These are phyloP conservation scores for Cyclotella cryptica DNA, from an alignment of 108 stramenopile genomes.

Conservation along the genomic window DNA sequence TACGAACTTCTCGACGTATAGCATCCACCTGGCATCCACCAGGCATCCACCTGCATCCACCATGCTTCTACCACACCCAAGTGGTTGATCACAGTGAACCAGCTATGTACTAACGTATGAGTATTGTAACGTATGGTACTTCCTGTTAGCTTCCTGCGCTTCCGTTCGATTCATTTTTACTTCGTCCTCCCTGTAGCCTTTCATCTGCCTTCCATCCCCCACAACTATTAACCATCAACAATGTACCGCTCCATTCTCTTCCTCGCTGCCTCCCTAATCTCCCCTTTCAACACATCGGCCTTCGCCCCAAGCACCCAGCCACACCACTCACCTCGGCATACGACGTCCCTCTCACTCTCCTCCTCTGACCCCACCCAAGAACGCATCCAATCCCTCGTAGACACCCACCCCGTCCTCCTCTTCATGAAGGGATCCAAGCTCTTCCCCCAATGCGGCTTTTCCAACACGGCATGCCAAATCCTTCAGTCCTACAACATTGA, in stretches of 20 bases:
- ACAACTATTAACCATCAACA: not conserved
- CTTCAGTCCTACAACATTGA: constrained; percentile 81
- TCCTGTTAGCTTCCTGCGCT: too few species aligned
- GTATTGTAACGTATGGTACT: too few species aligned
- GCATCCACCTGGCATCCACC: too few species aligned
- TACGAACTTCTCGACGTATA: too few species aligned
- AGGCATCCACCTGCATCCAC: too few species aligned
- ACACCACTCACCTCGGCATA: constrained; percentile 1
- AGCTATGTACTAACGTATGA: too few species aligned
- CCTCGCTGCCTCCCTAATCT: constrained; percentile 5
- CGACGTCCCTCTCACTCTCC: constrained; percentile 15
- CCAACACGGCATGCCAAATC: constrained; percentile 94
- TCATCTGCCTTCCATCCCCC: too few species aligned
- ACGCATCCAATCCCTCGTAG: constrained; percentile 81
- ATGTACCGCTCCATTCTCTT: constrained; percentile 15
- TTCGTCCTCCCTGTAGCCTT: too few species aligned
- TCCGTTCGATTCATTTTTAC: too few species aligned
- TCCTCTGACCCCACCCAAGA: constrained; percentile 54
- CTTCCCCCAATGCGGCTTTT: constrained; percentile 97
- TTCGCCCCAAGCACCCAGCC: not conserved
- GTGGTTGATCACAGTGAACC: too few species aligned
- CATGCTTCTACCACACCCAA: too few species aligned
- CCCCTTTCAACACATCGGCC: not conserved
- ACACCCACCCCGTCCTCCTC: constrained; percentile 83
- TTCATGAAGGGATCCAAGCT: constrained; percentile 98